Evolutionary conservation across 148 eudicot species (phyloP).

Genomic region (Chenopodium album): DNA sequence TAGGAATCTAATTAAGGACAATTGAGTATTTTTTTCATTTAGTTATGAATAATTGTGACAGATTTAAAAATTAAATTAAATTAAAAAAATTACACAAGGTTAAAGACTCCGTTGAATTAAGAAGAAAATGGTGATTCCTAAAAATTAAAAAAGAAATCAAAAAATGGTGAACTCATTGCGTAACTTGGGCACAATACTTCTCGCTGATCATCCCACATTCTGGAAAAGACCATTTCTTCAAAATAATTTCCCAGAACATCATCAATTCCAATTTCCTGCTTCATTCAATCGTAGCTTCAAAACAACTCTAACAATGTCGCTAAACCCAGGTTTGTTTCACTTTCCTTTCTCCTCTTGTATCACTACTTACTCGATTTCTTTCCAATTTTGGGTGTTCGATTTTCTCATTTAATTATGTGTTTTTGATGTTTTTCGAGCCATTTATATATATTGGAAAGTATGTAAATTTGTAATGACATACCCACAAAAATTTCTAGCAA

Average conservation of each 20-base stretch:
- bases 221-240: background rate
- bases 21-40: too few species aligned
- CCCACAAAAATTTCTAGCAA: background rate
- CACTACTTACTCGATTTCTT: too few species aligned
- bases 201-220: background rate
- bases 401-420: background rate
- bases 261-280: background rate
- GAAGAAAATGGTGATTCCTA: too few species aligned
- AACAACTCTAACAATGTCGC: constrained; percentile 1
- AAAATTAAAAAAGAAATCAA: too few species aligned
- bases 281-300: background rate
- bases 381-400: too few species aligned
- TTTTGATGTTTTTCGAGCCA: background rate
- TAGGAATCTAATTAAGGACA: too few species aligned
- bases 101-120: too few species aligned
- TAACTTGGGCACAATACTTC: background rate
- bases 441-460: too few species aligned
- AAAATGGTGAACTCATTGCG: background rate
- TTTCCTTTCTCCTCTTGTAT: background rate
- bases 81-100: too few species aligned
- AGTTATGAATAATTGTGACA: too few species aligned
- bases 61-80: too few species aligned
- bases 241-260: background rate
- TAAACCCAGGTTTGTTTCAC: constrained; percentile 1
- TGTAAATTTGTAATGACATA: too few species aligned